Evolutionary conservation across 1,284 basidiomycete genomes (phyloP).

Genomic region (Leccinum pseudoinsigne): DNA sequence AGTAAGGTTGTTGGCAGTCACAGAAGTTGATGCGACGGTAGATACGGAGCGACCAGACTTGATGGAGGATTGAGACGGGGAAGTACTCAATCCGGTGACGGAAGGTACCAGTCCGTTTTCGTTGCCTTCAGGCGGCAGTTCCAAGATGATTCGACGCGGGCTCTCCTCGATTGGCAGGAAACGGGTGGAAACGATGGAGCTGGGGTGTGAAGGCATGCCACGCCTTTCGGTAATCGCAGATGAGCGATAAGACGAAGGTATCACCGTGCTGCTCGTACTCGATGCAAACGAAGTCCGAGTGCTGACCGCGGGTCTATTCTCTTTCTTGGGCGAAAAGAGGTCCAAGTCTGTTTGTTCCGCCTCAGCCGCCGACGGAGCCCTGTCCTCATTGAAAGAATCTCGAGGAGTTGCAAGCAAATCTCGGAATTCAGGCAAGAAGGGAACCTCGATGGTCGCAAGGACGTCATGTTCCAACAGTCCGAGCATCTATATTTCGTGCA

Average conservation of each 20-base stretch:
- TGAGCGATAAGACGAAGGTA: conserved; percentile 37
- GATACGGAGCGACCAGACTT: conserved; percentile 46
- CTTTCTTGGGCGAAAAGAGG: conserved; percentile 53
- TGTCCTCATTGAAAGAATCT: conserved; percentile 31
- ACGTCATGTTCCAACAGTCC: conserved; percentile 90
- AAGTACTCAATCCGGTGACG: conserved; percentile 44
- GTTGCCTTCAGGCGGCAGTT: conserved; percentile 48
- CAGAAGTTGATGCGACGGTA: conserved; percentile 22
- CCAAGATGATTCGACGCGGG: conserved; percentile 47
- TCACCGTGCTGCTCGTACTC: conserved; percentile 34
- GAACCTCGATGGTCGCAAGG: conserved; percentile 82
- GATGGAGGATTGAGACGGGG: conserved; percentile 71
- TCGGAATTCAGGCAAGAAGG: conserved; percentile 57
- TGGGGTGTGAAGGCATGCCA: conserved; percentile 40
- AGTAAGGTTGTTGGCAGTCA: conserved; percentile 11
- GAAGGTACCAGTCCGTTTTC: conserved; percentile 37
- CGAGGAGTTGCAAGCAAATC: conserved; percentile 33
- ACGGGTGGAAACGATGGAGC: conserved; percentile 42
- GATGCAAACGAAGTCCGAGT: conserved; percentile 43
- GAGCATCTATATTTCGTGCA: conserved; percentile 94
- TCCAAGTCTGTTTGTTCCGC: conserved; percentile 73
- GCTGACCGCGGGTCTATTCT: conserved; percentile 33
- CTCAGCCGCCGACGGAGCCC: conserved; percentile 46
- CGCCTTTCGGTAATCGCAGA: conserved; percentile 37
- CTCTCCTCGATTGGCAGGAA: conserved; percentile 72